Conservation (phyloP, 345 rosid species). For the Excoecaria cochinchinensis region DNA sequence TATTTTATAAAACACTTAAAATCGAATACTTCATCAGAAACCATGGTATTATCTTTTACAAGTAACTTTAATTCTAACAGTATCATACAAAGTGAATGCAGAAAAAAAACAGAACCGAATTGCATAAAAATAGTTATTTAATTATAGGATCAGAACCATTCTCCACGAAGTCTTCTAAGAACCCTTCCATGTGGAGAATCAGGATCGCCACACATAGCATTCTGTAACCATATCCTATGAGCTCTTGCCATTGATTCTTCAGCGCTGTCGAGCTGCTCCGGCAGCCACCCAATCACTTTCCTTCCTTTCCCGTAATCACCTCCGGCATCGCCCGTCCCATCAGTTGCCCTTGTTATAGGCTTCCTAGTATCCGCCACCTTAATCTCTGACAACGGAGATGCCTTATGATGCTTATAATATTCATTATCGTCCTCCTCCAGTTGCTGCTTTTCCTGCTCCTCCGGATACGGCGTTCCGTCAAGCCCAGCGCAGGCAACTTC, state of each 20-base stretch:
- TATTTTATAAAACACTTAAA: too few relatives aligned
- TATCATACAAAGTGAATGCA: too few relatives aligned
- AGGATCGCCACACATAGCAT: conserved; percentile 76
- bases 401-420: conserved; percentile 53
- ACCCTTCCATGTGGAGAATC: conserved; percentile 65
- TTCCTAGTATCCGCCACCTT: conserved; percentile 69
- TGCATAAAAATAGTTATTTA: too few relatives aligned
- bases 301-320: too few relatives aligned
- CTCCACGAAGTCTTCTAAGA: conserved; percentile 42
- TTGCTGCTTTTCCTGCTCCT: conserved; percentile 15
- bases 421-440: conserved; percentile 41
- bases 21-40: too few relatives aligned
- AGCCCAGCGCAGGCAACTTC: conserved; percentile 49
- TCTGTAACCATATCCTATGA: conserved; percentile 48
- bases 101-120: too few relatives aligned
- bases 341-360: conserved; percentile 71
- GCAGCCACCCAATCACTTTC: conserved; percentile 55
- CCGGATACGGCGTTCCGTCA: conserved; percentile 57
- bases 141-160: conserved; percentile 16
- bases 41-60: too few relatives aligned
- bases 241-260: conserved; percentile 70
- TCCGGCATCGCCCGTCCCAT: conserved; percentile 8
- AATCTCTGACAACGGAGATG: conserved; percentile 69
- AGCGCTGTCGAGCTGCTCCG: conserved; percentile 81
- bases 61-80: too few relatives aligned